Conservation (phyloP, 306 rosid genomes). For the Pyrus communis region DNA sequence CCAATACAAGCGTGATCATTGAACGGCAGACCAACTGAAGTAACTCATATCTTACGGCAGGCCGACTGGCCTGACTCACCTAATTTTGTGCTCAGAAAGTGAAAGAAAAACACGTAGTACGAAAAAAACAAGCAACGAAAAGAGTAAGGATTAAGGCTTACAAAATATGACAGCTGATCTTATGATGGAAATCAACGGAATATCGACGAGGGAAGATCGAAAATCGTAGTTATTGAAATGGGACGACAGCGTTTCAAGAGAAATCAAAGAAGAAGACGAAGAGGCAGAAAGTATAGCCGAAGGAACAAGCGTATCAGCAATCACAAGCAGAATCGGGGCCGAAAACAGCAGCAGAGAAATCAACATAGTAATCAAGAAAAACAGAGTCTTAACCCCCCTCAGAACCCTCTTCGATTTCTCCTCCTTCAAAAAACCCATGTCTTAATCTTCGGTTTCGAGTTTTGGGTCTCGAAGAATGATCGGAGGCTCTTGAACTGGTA, state of each 20-base stretch:
- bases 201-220: constrained; percentile 73
- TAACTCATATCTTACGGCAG: no score
- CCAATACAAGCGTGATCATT: no score
- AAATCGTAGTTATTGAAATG: constrained; percentile 72
- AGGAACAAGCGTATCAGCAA: constrained; percentile 73
- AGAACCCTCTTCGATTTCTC: constrained; percentile 53
- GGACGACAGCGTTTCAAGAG: constrained; percentile 46
- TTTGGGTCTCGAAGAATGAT: not conserved
- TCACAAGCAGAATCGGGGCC: constrained; percentile 66
- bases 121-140: not conserved
- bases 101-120: not conserved
- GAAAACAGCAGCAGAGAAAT: constrained; percentile 71
- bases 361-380: constrained; percentile 80
- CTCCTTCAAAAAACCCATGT: constrained; percentile 76
- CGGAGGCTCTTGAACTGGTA: not conserved
- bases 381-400: constrained; percentile 68
- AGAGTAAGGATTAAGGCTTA: constrained; percentile 28
- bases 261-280: constrained; percentile 34
- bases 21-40: no score
- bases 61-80: no score
- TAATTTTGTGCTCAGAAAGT: not conserved
- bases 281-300: constrained; percentile 68
- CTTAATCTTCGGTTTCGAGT: not conserved
- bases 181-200: constrained; percentile 67
- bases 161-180: constrained; percentile 82